phyloP scores from a whole-genome alignment of 2,329 filamentous ascomycete species.

The Botryotinia globosa region DNA sequence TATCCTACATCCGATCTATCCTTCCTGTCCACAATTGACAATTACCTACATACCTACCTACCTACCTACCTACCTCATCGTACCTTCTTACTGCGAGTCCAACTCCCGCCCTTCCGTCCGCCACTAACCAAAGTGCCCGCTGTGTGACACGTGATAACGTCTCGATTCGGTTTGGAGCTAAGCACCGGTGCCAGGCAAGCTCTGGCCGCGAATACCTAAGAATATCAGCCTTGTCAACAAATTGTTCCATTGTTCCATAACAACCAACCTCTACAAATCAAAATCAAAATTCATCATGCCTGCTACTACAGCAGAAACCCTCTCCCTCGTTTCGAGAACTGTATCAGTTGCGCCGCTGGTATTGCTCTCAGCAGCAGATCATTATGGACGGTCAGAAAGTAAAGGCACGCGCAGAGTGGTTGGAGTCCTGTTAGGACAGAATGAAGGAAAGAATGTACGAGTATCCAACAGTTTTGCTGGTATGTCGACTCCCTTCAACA shows the following conservation, averaged over 20 bases:
- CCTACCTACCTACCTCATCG: too few relatives aligned
- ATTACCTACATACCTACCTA: too few relatives aligned
- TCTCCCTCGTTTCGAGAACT: conserved; percentile 89
- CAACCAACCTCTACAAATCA: conserved; percentile 23
- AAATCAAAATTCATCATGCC: conserved; percentile 63
- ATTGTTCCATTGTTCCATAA: conserved; percentile 14
- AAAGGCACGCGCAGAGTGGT: conserved; percentile 88
- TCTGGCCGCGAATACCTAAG: conserved; percentile 21
- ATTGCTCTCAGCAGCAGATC: conserved; percentile 95
- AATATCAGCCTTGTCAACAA: conserved; percentile 23
- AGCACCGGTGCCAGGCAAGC: conserved; percentile 17
- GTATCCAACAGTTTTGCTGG: conserved; percentile 99
- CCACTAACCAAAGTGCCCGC: background rate
- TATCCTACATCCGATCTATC: background rate
- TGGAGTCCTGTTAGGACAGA: conserved; percentile 90
- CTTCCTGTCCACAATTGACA: background rate
- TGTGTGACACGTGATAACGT: conserved; percentile 7
- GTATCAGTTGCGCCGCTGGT: conserved; percentile 97
- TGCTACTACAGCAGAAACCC: conserved; percentile 92
- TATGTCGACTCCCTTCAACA: conserved; percentile 44
- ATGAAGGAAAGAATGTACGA: conserved; percentile 91
- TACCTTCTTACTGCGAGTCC: background rate
- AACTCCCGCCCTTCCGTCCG: conserved; percentile 4
- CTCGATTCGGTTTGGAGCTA: conserved; percentile 19
- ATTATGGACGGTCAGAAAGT: conserved; percentile 83